A percentile compares a stretch with the other conserved stretches of the same genome.
phyloP scores from a whole-genome alignment of 2,329 filamentous ascomycete genomes.

The Curvularia verruculosa region DNA sequence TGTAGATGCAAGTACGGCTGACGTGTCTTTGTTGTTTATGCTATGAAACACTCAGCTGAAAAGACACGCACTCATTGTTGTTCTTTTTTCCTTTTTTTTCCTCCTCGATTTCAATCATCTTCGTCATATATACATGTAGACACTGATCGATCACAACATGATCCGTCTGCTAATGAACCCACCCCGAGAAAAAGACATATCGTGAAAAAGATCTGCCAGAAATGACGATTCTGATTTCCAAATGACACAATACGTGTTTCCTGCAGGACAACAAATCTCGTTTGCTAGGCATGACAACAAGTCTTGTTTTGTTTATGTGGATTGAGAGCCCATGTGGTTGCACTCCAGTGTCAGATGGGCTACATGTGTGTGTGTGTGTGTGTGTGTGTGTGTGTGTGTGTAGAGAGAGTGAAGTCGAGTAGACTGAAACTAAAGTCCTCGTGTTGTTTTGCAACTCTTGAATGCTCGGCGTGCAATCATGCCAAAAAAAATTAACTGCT shows the following conservation, averaged over 20 bases:
- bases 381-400: too few species aligned
- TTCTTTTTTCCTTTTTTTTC: too few species aligned
- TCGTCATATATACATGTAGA: not conserved
- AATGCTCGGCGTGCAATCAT: too few species aligned
- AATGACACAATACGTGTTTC: not conserved
- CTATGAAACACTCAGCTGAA: not conserved
- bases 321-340: not conserved
- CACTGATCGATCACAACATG: not conserved
- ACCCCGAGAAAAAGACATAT: not conserved
- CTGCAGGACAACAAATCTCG: not conserved
- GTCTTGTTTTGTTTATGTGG: not conserved
- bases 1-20: not conserved
- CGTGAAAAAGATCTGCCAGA: not conserved
- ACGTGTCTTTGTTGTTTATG: not conserved
- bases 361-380: too few species aligned
- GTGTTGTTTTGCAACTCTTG: too few species aligned
- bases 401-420: too few species aligned
- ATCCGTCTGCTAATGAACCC: not conserved
- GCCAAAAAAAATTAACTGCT: too few species aligned
- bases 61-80: not conserved
- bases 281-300: not conserved
- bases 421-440: too few species aligned
- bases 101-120: not conserved
- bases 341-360: too few species aligned
- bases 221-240: not conserved